phyloP scores from a whole-genome alignment of 805 yeast genomes.

The Saturnispora dispora region DNA sequence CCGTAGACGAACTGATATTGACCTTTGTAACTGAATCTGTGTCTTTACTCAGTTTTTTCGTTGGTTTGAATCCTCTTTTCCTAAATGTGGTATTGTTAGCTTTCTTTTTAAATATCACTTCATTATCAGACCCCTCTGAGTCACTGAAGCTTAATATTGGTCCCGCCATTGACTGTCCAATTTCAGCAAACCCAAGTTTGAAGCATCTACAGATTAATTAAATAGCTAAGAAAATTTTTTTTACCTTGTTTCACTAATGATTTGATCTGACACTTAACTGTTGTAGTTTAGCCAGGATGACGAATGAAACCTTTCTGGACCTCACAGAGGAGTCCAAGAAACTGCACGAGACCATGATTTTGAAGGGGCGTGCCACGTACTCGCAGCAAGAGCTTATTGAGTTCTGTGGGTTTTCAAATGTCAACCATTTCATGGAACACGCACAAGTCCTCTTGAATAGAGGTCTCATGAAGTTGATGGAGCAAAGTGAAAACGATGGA shows the following conservation, averaged over 20 bases:
- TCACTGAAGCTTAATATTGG: constrained; percentile 12
- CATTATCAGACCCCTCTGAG: constrained; percentile 1
- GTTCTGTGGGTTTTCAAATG: constrained; percentile 35
- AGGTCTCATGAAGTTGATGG: constrained; percentile 58
- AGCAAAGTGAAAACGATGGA: constrained; percentile 41
- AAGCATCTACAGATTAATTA: not conserved
- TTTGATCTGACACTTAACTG: constrained; percentile 1
- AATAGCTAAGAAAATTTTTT: not conserved
- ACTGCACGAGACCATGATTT: constrained; percentile 59
- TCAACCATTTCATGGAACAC: constrained; percentile 32
- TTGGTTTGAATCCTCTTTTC: not conserved
- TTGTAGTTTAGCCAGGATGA: constrained; percentile 4
- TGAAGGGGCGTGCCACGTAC: constrained; percentile 40
- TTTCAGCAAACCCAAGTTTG: constrained; percentile 9
- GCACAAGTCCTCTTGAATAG: constrained; percentile 39
- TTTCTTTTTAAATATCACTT: not conserved
- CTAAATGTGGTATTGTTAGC: not conserved
- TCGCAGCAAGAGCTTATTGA: constrained; percentile 61
- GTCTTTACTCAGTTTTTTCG: not conserved
- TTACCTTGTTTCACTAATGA: not conserved
- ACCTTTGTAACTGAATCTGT: constrained; percentile 5
- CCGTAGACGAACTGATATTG: not conserved
- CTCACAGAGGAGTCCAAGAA: constrained; percentile 34
- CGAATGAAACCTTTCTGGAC: constrained; percentile 8
- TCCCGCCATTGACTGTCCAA: constrained; percentile 15